Percentiles rank a stretch among this genome's conserved stretches.
phyloP scores from a whole-genome alignment of 2,329 filamentous ascomycete species.

The Alternaria brassicae region DNA sequence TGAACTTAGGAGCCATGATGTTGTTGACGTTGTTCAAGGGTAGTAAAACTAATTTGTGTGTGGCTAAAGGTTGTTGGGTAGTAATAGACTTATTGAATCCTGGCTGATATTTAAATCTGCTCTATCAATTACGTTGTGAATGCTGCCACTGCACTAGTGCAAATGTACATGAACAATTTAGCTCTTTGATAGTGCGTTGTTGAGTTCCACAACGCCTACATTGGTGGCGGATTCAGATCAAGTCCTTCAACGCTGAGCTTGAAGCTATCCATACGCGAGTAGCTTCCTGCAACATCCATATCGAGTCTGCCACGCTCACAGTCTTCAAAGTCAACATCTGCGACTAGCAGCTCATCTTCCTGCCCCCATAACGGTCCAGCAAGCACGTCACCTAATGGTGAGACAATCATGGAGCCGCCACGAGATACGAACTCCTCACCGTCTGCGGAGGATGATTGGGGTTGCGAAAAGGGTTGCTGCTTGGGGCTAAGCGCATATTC shows the following conservation, averaged over 20 bases:
- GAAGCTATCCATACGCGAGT: slow-evolving; percentile 75
- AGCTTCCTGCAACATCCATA: slow-evolving; percentile 83
- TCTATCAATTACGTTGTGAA: background rate
- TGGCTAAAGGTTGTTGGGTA: background rate
- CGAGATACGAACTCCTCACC: slow-evolving; percentile 66
- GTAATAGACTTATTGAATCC: background rate
- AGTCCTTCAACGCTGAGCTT: slow-evolving; percentile 66
- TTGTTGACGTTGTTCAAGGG: background rate
- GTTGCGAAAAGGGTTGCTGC: slow-evolving; percentile 18
- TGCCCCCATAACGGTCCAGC: slow-evolving; percentile 83
- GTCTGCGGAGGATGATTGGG: slow-evolving; percentile 13
- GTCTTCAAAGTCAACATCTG: slow-evolving; percentile 86
- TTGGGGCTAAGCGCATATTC: slow-evolving; percentile 28
- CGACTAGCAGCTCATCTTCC: slow-evolving; percentile 70
- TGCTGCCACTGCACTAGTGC: background rate
- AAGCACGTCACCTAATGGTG: slow-evolving; percentile 79
- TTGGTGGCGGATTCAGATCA: slow-evolving; percentile 66
- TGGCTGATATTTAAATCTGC: background rate
- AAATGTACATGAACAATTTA: background rate
- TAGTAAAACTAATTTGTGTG: background rate
- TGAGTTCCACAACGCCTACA: slow-evolving; percentile 3
- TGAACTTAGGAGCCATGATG: background rate
- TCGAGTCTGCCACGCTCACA: slow-evolving; percentile 83
- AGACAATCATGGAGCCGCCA: slow-evolving; percentile 84
- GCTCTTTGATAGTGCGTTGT: background rate